These are phyloP conservation scores for Purpureocillium takamizusanense DNA, from an alignment of 2,329 filamentous ascomycete species.

Conservation along the genomic window DNA sequence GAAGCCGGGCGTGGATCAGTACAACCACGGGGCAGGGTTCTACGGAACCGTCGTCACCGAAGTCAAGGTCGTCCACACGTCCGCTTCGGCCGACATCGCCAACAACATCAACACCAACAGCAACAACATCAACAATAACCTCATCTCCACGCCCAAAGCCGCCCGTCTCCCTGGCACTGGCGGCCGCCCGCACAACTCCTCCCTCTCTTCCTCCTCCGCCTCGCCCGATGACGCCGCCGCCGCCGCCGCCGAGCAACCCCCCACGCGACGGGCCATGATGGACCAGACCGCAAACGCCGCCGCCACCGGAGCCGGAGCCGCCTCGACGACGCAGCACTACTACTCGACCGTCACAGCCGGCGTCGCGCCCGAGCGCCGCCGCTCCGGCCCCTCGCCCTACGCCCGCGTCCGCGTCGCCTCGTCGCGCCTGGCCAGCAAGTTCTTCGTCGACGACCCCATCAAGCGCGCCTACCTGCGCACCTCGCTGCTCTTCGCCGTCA, in stretches of 20 bases:
- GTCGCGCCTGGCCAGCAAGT: constrained; percentile 23
- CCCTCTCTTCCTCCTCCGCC: background rate
- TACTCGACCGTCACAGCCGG: constrained; percentile 23
- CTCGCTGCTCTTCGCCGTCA: constrained; percentile 52
- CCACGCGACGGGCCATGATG: too few species aligned
- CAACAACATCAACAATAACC: background rate
- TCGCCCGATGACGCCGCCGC: too few species aligned
- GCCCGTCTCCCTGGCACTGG: constrained; percentile 8
- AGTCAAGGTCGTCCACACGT: constrained; percentile 31
- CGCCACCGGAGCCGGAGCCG: too few species aligned
- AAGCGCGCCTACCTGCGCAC: constrained; percentile 53
- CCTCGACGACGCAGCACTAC: too few species aligned
- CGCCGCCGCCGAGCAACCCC: too few species aligned
- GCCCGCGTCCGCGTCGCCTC: constrained; percentile 11
- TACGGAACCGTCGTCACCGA: constrained; percentile 46
- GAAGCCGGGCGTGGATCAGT: background rate
- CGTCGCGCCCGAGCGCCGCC: constrained; percentile 3
- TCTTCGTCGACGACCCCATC: constrained; percentile 39
- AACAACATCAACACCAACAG: too few species aligned
- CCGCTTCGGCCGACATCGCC: constrained; percentile 5
- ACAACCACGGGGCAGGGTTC: constrained; percentile 16
- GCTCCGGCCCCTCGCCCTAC: constrained; percentile 2
- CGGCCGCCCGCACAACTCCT: constrained; percentile 13
- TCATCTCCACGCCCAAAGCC: constrained; percentile 14
- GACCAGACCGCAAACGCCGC: too few species aligned